phyloP scores from a whole-genome alignment of 441 rosid genomes.

The Omphalea diandra region DNA sequence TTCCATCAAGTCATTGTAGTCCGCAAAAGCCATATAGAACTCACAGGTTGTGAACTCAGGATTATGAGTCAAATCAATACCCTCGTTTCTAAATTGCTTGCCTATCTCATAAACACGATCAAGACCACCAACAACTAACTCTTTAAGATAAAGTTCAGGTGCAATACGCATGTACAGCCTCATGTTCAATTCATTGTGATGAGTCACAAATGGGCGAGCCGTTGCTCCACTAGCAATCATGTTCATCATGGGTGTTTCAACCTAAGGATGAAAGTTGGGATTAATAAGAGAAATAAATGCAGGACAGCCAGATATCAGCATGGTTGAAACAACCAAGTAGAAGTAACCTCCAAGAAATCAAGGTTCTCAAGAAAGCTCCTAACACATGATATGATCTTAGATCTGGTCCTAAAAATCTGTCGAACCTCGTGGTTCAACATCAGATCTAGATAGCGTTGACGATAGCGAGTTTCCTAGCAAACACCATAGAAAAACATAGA shows the following conservation, averaged over 20 bases:
- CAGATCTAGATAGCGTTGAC: slow-evolving; percentile 84
- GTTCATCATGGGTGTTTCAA: slow-evolving; percentile 94
- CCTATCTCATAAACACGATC: slow-evolving; percentile 91
- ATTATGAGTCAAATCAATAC: slow-evolving; percentile 88
- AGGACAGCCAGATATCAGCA: not conserved
- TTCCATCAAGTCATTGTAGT: slow-evolving; percentile 81
- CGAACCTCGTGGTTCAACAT: slow-evolving; percentile 74
- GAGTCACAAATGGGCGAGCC: slow-evolving; percentile 89
- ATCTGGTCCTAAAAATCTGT: slow-evolving; percentile 63
- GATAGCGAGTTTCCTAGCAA: slow-evolving; percentile 85
- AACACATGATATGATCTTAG: slow-evolving; percentile 50
- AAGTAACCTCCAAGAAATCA: slow-evolving; percentile 67
- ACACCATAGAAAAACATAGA: slow-evolving; percentile 10
- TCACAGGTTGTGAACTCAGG: slow-evolving; percentile 96
- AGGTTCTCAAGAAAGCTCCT: slow-evolving; percentile 63
- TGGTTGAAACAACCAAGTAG: not conserved
- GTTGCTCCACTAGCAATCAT: slow-evolving; percentile 94
- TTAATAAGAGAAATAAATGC: not conserved
- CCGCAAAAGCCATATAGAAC: slow-evolving; percentile 93
- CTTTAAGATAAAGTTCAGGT: slow-evolving; percentile 80
- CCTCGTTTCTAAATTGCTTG: slow-evolving; percentile 89
- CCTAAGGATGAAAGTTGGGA: slow-evolving; percentile 34
- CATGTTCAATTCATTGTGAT: slow-evolving; percentile 86
- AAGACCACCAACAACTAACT: slow-evolving; percentile 80
- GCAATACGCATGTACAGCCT: slow-evolving; percentile 83